A percentile compares a stretch with the other conserved stretches of the same genome.
Conservation (phyloP, 257 asterid species). For the Nicotiana knightiana region DNA sequence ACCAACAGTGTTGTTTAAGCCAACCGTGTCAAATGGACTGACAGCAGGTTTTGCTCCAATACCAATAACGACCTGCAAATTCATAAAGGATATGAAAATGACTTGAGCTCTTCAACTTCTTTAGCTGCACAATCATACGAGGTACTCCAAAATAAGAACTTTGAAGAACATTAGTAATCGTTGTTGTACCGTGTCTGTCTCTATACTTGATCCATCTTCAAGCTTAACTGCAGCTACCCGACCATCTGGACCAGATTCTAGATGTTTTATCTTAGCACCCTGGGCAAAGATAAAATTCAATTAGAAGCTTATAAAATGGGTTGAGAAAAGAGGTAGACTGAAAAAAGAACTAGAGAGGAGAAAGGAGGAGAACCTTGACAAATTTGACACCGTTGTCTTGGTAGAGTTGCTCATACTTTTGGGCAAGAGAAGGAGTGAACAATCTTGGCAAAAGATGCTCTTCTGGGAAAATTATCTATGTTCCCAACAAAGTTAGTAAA, state of each 20-base stretch:
- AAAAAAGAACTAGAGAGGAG: background rate
- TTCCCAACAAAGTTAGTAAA: conserved; percentile 10
- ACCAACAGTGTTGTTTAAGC: conserved; percentile 62
- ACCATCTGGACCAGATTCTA: conserved; percentile 81
- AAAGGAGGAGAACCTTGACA: conserved; percentile 56
- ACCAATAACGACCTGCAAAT: conserved; percentile 76
- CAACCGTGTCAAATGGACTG: conserved; percentile 73
- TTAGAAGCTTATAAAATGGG: conserved; percentile 3
- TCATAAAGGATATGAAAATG: background rate
- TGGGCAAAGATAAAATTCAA: conserved; percentile 24
- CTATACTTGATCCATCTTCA: conserved; percentile 62
- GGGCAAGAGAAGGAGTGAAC: conserved; percentile 81
- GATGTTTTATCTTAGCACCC: conserved; percentile 73
- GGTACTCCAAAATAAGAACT: background rate
- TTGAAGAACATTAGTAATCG: background rate
- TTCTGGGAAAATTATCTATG: conserved; percentile 75
- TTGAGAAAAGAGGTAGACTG: background rate
- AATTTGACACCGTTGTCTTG: conserved; percentile 73
- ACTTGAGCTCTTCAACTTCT: background rate
- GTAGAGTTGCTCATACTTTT: conserved; percentile 77
- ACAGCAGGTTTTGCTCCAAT: conserved; percentile 92
- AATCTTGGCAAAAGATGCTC: conserved; percentile 77
- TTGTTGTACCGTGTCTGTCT: conserved; percentile 68
- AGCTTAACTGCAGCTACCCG: conserved; percentile 68
- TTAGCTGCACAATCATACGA: background rate